Evolutionary conservation across 768 basidiomycete genomes (phyloP).

Genomic region (Lactarius trivialis): DNA sequence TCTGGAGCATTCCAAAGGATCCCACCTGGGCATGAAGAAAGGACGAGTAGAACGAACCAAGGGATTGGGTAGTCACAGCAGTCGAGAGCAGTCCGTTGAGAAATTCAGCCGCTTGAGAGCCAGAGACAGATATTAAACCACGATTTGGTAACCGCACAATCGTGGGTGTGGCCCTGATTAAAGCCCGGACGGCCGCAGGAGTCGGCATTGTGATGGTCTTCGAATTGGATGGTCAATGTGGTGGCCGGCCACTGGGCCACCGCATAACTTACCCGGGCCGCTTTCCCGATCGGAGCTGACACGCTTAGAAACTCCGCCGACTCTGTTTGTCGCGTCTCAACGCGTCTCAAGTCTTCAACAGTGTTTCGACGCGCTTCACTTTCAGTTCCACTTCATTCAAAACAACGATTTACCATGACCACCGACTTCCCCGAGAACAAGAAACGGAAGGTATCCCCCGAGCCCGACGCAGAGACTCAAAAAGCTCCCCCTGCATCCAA

Average conservation of each 20-base stretch:
- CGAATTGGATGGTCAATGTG: not conserved
- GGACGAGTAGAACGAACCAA: conserved; percentile 57
- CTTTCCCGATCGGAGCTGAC: conserved; percentile 16
- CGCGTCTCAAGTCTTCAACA: no score
- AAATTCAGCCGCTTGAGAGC: conserved; percentile 74
- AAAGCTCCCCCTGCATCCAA: conserved; percentile 36
- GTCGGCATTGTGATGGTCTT: conserved; percentile 28
- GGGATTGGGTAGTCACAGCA: conserved; percentile 38
- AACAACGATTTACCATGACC: conserved; percentile 4
- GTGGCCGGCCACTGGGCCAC: no score
- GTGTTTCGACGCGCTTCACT: not conserved
- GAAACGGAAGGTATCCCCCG: conserved; percentile 54
- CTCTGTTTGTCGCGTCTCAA: not conserved
- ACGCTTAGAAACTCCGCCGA: conserved; percentile 14
- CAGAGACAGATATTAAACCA: conserved; percentile 67
- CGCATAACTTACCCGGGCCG: not conserved
- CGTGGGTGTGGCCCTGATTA: conserved; percentile 38
- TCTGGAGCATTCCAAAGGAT: conserved; percentile 14
- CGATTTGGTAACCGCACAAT: conserved; percentile 59
- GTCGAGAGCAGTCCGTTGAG: conserved; percentile 70
- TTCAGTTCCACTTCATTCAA: not conserved
- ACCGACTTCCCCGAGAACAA: conserved; percentile 32
- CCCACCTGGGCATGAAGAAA: conserved; percentile 76
- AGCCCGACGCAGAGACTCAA: conserved; percentile 26
- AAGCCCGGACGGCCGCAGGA: conserved; percentile 34